Conservation (phyloP, 2,329 filamentous ascomycete genomes). For the Colletotrichum kahawae region DNA sequence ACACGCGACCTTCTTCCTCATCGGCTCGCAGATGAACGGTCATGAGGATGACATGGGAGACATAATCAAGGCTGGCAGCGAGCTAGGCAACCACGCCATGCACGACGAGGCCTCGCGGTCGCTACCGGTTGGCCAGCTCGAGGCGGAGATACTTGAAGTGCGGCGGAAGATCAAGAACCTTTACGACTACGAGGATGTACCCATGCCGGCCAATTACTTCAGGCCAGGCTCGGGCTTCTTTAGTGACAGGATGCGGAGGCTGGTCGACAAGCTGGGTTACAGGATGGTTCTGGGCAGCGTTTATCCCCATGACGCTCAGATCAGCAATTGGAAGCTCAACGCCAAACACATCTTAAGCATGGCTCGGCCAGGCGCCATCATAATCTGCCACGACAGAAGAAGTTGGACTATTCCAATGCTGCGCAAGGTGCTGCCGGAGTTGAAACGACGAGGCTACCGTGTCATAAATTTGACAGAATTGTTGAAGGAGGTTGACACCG, state of each 20-base stretch:
- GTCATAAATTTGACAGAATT: slow-evolving; percentile 75
- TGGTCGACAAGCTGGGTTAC: slow-evolving; percentile 68
- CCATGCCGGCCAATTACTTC: slow-evolving; percentile 68
- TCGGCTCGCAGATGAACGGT: slow-evolving; percentile 74
- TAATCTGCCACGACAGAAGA: slow-evolving; percentile 86
- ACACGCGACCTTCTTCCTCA: slow-evolving; percentile 86
- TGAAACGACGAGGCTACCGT: slow-evolving; percentile 71
- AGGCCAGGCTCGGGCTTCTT: slow-evolving; percentile 88
- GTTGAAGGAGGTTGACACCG: slow-evolving; percentile 45
- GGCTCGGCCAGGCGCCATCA: slow-evolving; percentile 76
- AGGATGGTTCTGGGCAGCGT: slow-evolving; percentile 80
- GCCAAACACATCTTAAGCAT: slow-evolving; percentile 81
- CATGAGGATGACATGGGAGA: slow-evolving; percentile 59
- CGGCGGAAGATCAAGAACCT: slow-evolving; percentile 63
- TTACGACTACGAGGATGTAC: slow-evolving; percentile 52
- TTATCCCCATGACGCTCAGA: slow-evolving; percentile 92
- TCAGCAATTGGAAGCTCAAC: slow-evolving; percentile 72
- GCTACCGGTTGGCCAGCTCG: slow-evolving; percentile 64
- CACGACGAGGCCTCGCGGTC: slow-evolving; percentile 77
- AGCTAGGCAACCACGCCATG: slow-evolving; percentile 90
- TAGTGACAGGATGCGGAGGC: slow-evolving; percentile 68
- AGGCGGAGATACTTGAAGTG: slow-evolving; percentile 68
- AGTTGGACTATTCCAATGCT: slow-evolving; percentile 86
- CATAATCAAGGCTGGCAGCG: slow-evolving; percentile 67
- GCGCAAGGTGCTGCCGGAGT: slow-evolving; percentile 71